Evolutionary conservation across 768 basidiomycete species (phyloP).

Genomic region (Russula foetens): DNA sequence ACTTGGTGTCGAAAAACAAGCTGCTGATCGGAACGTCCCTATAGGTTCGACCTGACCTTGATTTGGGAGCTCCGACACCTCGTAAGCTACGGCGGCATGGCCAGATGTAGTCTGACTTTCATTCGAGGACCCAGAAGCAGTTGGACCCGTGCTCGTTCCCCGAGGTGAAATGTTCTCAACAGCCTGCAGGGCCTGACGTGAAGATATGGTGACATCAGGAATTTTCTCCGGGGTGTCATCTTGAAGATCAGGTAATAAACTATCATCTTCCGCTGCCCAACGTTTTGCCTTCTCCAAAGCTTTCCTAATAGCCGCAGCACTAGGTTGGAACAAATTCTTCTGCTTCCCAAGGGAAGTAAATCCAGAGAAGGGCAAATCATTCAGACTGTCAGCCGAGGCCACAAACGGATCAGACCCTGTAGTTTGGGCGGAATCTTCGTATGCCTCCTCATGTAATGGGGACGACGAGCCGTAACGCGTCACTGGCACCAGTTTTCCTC

Average conservation of each 20-base stretch:
- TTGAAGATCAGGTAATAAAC: not conserved
- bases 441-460: not conserved
- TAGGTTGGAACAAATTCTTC: constrained; percentile 7
- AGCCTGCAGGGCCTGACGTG: not conserved
- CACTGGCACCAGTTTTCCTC: not conserved
- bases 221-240: not conserved
- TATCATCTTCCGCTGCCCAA: constrained; percentile 16
- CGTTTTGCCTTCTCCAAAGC: constrained; percentile 6
- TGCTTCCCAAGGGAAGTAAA: constrained; percentile 13
- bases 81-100: not conserved
- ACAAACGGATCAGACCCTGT: not conserved
- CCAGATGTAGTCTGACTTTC: not conserved
- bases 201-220: not conserved
- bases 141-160: not conserved
- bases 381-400: not conserved
- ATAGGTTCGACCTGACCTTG: not conserved
- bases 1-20: not conserved
- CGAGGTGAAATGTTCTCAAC: not conserved
- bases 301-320: constrained; percentile 4
- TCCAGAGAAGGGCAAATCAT: not conserved
- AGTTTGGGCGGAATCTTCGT: not conserved
- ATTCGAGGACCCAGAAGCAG: not conserved
- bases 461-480: not conserved
- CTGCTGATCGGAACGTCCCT: not conserved
- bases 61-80: not conserved